A percentile compares a stretch with the other conserved stretches of the same genome.
These are phyloP conservation scores for Fraxinus anomala DNA, from an alignment of 257 asterid genomes.

Conservation along the genomic window DNA sequence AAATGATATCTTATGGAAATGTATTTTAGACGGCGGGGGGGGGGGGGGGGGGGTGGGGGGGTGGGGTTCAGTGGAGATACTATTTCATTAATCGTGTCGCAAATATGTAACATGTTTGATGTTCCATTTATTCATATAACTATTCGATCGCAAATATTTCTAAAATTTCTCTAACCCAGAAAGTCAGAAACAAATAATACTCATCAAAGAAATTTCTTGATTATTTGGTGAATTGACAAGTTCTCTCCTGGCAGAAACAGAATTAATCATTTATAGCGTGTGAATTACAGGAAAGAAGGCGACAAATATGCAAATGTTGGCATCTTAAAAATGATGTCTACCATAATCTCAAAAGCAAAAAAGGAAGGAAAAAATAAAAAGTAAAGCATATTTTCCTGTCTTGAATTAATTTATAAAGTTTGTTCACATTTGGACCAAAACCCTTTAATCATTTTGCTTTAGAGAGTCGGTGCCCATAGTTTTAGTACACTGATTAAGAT, in stretches of 20 bases:
- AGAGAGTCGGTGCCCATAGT: constrained; percentile 11
- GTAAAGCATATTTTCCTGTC: neutral
- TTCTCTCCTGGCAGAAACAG: neutral
- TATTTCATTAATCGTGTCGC: no score
- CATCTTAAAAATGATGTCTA: neutral
- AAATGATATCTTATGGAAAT: neutral
- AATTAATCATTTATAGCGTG: neutral
- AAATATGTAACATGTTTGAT: no score
- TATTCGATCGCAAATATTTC: no score
- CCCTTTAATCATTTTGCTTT: constrained; percentile 23
- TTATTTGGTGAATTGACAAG: neutral
- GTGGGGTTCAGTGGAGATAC: no score
- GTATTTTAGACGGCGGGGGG: no score
- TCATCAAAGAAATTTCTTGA: no score
- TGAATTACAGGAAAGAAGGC: neutral
- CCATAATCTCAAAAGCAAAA: neutral
- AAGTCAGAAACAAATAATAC: no score
- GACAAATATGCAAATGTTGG: neutral
- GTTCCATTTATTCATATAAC: no score
- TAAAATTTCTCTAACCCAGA: no score
- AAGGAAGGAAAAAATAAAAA: neutral
- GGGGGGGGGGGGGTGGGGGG: no score
- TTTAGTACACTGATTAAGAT: constrained; percentile 12
- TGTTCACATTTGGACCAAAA: constrained; percentile 1
- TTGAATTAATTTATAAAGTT: neutral